Conservation (phyloP, 768 basidiomycete genomes). For the Gloeostereum incarnatum region DNA sequence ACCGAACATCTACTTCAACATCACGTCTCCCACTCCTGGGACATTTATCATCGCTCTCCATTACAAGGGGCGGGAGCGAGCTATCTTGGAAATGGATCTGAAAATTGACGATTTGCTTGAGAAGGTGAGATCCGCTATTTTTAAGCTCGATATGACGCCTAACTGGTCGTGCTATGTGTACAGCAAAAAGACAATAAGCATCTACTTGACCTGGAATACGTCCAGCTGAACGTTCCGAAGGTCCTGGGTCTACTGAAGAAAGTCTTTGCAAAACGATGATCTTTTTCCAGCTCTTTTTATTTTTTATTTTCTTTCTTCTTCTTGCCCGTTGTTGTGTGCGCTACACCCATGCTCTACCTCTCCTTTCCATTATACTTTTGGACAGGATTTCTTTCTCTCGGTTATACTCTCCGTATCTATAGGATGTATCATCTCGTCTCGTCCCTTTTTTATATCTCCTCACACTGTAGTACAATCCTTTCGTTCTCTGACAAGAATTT, state of each 20-base stretch:
- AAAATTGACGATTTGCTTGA: conserved; percentile 98
- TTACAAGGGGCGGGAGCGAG: conserved; percentile 98
- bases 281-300: conserved; percentile 2
- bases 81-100: conserved; percentile 98
- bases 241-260: conserved; percentile 89
- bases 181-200: conserved; percentile 99
- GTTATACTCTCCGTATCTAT: no score
- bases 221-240: conserved; percentile 94
- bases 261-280: conserved; percentile 43
- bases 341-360: no score
- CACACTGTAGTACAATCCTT: no score
- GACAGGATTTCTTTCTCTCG: no score
- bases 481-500: no score
- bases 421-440: no score
- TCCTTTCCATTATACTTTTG: no score
- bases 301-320: conserved; percentile 12
- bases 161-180: conserved; percentile 6
- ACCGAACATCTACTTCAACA: conserved; percentile 98
- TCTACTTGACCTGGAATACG: conserved; percentile 93
- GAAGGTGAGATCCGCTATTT: conserved; percentile 50
- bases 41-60: conserved; percentile 98
- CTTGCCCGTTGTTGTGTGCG: not conserved
- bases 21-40: conserved; percentile 94
- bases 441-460: no score
- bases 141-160: not conserved